These are phyloP conservation scores for Yamadazyma buinensis DNA, from an alignment of 1,139 yeast genomes.

Conservation along the genomic window DNA sequence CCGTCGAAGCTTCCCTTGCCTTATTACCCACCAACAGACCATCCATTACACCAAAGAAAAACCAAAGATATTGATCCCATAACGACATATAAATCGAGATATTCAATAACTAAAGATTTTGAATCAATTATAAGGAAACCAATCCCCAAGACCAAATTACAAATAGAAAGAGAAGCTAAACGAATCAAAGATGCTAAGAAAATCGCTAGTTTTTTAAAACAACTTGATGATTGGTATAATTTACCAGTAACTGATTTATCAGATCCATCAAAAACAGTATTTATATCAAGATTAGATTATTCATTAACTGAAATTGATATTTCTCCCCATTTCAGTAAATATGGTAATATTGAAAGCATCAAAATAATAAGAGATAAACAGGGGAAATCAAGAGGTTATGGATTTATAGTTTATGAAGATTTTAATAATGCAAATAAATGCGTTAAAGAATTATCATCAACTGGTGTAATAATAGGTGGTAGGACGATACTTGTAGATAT, in stretches of 20 bases:
- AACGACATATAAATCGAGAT: constrained; percentile 30
- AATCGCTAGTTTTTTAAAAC: constrained; percentile 27
- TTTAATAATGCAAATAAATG: constrained; percentile 59
- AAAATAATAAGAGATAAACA: constrained; percentile 61
- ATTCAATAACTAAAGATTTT: constrained; percentile 20
- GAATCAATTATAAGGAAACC: background rate
- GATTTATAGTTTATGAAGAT: constrained; percentile 68
- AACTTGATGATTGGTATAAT: constrained; percentile 41
- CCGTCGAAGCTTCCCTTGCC: constrained; percentile 67
- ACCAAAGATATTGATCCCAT: constrained; percentile 54
- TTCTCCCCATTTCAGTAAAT: constrained; percentile 56
- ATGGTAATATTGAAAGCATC: constrained; percentile 67
- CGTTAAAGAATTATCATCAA: constrained; percentile 53
- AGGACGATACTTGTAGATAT: constrained; percentile 70
- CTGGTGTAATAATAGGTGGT: constrained; percentile 31
- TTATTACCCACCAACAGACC: constrained; percentile 52
- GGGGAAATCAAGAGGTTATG: constrained; percentile 75
- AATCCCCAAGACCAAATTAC: constrained; percentile 8
- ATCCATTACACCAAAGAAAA: constrained; percentile 46
- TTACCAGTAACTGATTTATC: constrained; percentile 41
- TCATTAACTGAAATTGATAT: constrained; percentile 66
- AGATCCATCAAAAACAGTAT: constrained; percentile 78
- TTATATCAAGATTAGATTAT: constrained; percentile 70
- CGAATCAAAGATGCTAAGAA: constrained; percentile 21
- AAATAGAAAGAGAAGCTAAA: constrained; percentile 11